These are phyloP conservation scores for Nitzschia sp. DNA, from an alignment of 108 stramenopile species.

Conservation along the genomic window DNA sequence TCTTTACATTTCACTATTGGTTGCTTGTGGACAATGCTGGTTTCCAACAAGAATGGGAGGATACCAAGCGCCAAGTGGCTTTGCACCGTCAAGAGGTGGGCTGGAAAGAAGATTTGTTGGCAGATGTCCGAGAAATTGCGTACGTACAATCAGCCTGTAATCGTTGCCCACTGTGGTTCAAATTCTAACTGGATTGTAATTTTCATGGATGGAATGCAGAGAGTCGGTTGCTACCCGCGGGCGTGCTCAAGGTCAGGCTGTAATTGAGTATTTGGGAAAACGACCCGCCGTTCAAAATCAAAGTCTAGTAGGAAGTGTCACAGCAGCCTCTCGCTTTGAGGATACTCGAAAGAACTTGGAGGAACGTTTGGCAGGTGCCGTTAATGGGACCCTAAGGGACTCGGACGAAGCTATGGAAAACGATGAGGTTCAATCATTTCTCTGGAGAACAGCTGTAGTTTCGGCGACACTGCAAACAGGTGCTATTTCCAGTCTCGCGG, in stretches of 20 bases:
- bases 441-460: conserved; percentile 23
- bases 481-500: conserved; percentile 27
- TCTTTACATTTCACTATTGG: conserved; percentile 27
- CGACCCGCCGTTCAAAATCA: conserved; percentile 51
- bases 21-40: conserved; percentile 35
- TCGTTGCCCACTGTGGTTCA: too few species aligned
- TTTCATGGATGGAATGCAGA: background rate
- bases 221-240: conserved; percentile 60
- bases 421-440: background rate
- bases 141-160: conserved; percentile 22
- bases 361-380: conserved; percentile 45
- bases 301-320: conserved; percentile 64
- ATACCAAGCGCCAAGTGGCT: conserved; percentile 26
- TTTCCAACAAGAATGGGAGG: conserved; percentile 57
- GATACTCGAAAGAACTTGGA: conserved; percentile 51
- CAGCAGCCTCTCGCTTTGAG: conserved; percentile 55
- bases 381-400: conserved; percentile 21
- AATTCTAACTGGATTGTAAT: too few species aligned
- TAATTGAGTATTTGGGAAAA: conserved; percentile 75
- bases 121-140: conserved; percentile 38
- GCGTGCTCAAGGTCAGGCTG: conserved; percentile 69
- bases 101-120: conserved; percentile 23
- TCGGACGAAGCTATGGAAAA: conserved; percentile 31
- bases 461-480: conserved; percentile 31
- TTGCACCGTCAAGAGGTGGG: conserved; percentile 21